phyloP scores from a whole-genome alignment of 768 basidiomycete species.

The Psilocybe cubensis region DNA sequence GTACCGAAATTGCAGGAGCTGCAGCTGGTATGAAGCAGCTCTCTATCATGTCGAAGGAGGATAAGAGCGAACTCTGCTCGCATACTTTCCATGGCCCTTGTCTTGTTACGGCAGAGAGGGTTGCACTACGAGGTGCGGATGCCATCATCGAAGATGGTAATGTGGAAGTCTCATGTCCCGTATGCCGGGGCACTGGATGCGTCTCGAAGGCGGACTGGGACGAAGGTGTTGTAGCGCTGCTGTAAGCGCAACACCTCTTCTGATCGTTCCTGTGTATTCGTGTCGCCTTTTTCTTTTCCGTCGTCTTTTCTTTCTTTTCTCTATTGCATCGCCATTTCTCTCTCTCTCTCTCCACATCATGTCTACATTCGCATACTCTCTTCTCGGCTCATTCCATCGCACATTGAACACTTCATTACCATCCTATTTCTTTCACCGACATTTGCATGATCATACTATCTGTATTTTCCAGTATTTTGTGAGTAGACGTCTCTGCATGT shows the following conservation, averaged over 20 bases:
- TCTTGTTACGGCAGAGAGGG: constrained; percentile 67
- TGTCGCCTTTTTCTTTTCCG: background rate
- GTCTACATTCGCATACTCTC: background rate
- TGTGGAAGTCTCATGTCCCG: constrained; percentile 76
- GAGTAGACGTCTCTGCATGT: constrained; percentile 1
- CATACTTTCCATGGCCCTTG: constrained; percentile 78
- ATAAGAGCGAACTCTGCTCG: constrained; percentile 45
- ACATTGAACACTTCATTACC: background rate
- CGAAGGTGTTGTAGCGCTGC: constrained; percentile 39
- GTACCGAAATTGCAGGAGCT: constrained; percentile 32
- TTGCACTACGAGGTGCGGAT: constrained; percentile 65
- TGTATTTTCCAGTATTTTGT: constrained; percentile 18
- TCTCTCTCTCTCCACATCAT: background rate
- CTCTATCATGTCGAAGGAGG: constrained; percentile 33
- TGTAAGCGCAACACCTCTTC: constrained; percentile 2
- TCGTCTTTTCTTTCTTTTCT: background rate
- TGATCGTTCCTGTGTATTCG: background rate
- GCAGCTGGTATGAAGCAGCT: constrained; percentile 39
- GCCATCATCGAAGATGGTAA: constrained; percentile 35
- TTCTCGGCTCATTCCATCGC: constrained; percentile 2
- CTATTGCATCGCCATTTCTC: background rate
- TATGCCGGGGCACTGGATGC: constrained; percentile 67
- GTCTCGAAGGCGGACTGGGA: constrained; percentile 67
- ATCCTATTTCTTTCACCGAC: background rate
- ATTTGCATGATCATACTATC: constrained; percentile 1